Evolutionary conservation across 352 stramenopile species (phyloP).

Genomic region (Phytophthora crassamura): DNA sequence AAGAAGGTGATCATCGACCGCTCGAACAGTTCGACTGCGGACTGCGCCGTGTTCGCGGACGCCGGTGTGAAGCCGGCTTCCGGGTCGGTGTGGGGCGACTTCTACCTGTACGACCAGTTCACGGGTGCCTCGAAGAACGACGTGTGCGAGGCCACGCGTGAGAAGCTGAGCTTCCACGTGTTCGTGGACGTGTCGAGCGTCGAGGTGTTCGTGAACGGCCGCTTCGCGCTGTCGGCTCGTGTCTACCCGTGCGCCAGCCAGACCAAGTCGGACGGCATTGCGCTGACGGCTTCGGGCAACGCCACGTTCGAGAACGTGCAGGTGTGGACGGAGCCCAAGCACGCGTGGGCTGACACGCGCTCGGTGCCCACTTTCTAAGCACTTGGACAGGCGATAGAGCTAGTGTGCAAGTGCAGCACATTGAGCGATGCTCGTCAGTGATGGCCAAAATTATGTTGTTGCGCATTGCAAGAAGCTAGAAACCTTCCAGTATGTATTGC

Average conservation of each 20-base stretch:
- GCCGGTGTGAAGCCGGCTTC: slow-evolving; percentile 37
- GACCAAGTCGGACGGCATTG: slow-evolving; percentile 50
- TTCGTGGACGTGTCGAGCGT: no score
- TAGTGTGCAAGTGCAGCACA: no score
- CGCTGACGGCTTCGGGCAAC: slow-evolving; percentile 47
- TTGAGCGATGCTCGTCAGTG: no score
- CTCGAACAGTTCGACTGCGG: slow-evolving; percentile 50
- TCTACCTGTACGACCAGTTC: slow-evolving; percentile 57
- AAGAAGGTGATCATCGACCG: slow-evolving; percentile 68
- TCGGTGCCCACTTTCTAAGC: no score
- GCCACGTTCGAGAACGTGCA: slow-evolving; percentile 62
- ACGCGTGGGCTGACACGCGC: no score
- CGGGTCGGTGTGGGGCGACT: slow-evolving; percentile 51
- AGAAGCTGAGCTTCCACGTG: slow-evolving; percentile 61
- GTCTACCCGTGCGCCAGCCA: slow-evolving; percentile 62
- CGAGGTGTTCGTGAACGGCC: no score
- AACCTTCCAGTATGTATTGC: no score
- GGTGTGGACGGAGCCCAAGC: slow-evolving; percentile 65
- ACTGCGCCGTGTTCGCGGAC: slow-evolving; percentile 57
- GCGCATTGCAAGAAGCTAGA: no score
- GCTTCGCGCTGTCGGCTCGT: slow-evolving; percentile 63
- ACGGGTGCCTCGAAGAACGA: slow-evolving; percentile 20
- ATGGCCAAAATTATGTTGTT: no score
- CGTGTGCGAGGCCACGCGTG: slow-evolving; percentile 43
- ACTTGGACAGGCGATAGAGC: no score